Evolutionary conservation across 192 early-diverging fungal genomes (phyloP).

Genomic region (Chytriomyces sp.): DNA sequence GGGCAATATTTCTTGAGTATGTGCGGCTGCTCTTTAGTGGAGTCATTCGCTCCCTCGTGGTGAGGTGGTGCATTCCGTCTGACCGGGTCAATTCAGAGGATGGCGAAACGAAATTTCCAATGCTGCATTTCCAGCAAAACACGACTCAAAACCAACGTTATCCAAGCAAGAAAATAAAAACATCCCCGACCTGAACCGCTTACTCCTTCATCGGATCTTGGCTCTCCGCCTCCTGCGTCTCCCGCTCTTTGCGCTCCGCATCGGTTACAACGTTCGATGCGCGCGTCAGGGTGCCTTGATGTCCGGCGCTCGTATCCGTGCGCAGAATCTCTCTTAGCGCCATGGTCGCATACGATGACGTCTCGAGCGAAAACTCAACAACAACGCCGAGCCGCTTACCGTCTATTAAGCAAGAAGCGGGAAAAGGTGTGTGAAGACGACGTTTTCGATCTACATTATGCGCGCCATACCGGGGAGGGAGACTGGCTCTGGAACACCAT

Average conservation of each 20-base stretch:
- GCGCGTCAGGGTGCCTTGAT: constrained; percentile 29
- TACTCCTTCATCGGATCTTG: too few relatives aligned
- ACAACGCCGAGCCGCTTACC: constrained; percentile 75
- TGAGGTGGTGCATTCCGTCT: too few relatives aligned
- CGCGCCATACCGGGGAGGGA: constrained; percentile 35
- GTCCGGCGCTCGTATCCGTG: constrained; percentile 41
- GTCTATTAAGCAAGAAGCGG: constrained; percentile 24
- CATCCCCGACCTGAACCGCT: too few relatives aligned
- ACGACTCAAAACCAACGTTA: too few relatives aligned
- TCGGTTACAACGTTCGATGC: constrained; percentile 12
- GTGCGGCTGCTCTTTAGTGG: too few relatives aligned
- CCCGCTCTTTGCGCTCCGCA: neutral
- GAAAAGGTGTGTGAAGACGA: neutral
- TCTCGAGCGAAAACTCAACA: constrained; percentile 73
- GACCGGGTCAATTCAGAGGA: too few relatives aligned
- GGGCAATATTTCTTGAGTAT: too few relatives aligned
- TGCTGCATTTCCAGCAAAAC: too few relatives aligned
- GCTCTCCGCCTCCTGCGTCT: too few relatives aligned
- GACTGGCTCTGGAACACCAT: constrained; percentile 34
- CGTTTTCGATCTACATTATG: neutral
- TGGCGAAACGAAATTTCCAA: too few relatives aligned
- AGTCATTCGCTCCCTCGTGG: too few relatives aligned
- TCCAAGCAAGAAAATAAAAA: too few relatives aligned
- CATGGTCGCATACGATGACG: constrained; percentile 97
- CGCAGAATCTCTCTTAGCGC: constrained; percentile 86